phyloP scores from a whole-genome alignment of 108 stramenopile species.

The Cylindrotheca fusiformis region DNA sequence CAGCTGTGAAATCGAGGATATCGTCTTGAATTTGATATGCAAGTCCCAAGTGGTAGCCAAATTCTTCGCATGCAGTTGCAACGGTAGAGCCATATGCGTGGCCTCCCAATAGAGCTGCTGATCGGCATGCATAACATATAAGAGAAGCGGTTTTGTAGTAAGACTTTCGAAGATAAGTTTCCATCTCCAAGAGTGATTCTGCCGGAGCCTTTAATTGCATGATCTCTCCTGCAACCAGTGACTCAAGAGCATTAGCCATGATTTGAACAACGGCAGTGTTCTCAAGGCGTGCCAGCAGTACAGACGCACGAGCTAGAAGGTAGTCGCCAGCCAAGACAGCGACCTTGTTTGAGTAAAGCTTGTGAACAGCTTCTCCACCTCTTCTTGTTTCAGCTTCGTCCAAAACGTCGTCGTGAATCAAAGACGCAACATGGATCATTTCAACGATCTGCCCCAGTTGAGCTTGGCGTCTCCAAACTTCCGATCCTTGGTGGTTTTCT shows the following conservation, averaged over 20 bases:
- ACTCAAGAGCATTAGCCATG: slow-evolving; percentile 96
- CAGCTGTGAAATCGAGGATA: slow-evolving; percentile 93
- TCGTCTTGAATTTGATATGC: slow-evolving; percentile 98
- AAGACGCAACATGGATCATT: slow-evolving; percentile 97
- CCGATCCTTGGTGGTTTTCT: slow-evolving; percentile 78
- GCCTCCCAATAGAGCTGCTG: slow-evolving; percentile 89
- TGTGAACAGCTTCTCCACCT: slow-evolving; percentile 95
- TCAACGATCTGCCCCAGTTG: slow-evolving; percentile 97
- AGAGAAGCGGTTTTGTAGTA: slow-evolving; percentile 98
- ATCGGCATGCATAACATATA: slow-evolving; percentile 90
- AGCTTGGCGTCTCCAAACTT: slow-evolving; percentile 82
- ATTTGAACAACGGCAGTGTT: slow-evolving; percentile 96
- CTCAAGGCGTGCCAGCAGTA: slow-evolving; percentile 87
- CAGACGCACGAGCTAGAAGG: slow-evolving; percentile 90
- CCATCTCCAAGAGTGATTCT: slow-evolving; percentile 87
- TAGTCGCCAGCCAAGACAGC: slow-evolving; percentile 98
- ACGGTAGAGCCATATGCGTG: slow-evolving; percentile 82
- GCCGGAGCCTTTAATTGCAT: slow-evolving; percentile 93
- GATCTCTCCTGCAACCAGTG: slow-evolving; percentile 95
- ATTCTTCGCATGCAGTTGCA: slow-evolving; percentile 93
- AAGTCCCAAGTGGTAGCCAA: slow-evolving; percentile 95
- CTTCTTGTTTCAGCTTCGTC: slow-evolving; percentile 96
- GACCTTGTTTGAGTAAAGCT: slow-evolving; percentile 98
- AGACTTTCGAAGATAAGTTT: slow-evolving; percentile 87
- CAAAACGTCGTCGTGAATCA: slow-evolving; percentile 97